Conservation (phyloP, 1,139 yeast species). For the Saccharomycopsis hybrid region DNA sequence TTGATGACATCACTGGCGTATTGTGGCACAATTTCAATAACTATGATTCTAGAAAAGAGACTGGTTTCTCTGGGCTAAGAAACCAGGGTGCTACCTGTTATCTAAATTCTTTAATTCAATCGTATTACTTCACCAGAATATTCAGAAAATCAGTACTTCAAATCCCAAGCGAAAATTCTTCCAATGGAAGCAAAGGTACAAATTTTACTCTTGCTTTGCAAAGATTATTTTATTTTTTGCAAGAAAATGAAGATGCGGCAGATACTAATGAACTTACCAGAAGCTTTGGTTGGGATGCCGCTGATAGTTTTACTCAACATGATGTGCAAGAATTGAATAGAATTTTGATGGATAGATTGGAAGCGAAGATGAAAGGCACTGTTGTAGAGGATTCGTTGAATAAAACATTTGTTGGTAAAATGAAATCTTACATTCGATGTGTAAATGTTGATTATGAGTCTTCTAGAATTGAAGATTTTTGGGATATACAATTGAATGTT, state of each 20-base stretch:
- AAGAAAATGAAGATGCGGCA: slow-evolving; percentile 66
- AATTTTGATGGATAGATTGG: slow-evolving; percentile 90
- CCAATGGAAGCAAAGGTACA: too few relatives aligned
- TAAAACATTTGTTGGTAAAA: slow-evolving; percentile 89
- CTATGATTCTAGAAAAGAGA: slow-evolving; percentile 79
- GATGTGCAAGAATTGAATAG: slow-evolving; percentile 96
- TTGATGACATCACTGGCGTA: slow-evolving; percentile 89
- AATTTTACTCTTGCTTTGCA: slow-evolving; percentile 78
- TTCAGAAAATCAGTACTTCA: slow-evolving; percentile 84
- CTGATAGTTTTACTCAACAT: slow-evolving; percentile 95
- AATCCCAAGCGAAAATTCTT: slow-evolving; percentile 68
- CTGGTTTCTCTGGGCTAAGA: slow-evolving; percentile 89
- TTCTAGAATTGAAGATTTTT: slow-evolving; percentile 85
- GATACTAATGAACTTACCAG: slow-evolving; percentile 82
- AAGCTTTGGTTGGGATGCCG: slow-evolving; percentile 96
- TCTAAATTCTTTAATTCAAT: slow-evolving; percentile 82
- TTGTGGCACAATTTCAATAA: slow-evolving; percentile 83
- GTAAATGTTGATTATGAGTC: slow-evolving; percentile 94
- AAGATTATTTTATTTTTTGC: slow-evolving; percentile 73
- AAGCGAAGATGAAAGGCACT: slow-evolving; percentile 87
- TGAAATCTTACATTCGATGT: slow-evolving; percentile 93
- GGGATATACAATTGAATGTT: slow-evolving; percentile 97
- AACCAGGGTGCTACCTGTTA: slow-evolving; percentile 99
- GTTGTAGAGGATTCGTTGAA: slow-evolving; percentile 72
- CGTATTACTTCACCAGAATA: slow-evolving; percentile 76